These are phyloP conservation scores for Rhynchosporium agropyri DNA, from an alignment of 2,329 filamentous ascomycete genomes.

Conservation along the genomic window DNA sequence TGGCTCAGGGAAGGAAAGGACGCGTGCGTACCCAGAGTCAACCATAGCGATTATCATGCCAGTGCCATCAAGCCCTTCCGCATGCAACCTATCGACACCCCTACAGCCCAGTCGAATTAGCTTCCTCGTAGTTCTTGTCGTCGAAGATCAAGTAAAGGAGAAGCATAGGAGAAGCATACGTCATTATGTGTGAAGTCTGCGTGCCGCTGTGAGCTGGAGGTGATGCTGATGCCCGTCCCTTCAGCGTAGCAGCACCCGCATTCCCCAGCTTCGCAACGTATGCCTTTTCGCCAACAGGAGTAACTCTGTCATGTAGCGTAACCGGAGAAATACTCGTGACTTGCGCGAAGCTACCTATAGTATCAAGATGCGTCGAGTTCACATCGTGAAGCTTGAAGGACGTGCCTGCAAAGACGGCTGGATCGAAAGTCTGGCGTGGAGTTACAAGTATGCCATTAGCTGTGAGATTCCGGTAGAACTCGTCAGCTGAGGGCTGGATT, in stretches of 20 bases:
- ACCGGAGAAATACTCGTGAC: constrained; percentile 18
- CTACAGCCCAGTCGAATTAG: neutral
- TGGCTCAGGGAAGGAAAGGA: too few relatives aligned
- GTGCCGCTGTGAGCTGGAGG: neutral
- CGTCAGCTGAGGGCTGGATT: constrained; percentile 1
- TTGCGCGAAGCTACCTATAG: constrained; percentile 16
- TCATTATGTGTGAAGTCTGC: constrained; percentile 15
- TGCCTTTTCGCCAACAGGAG: neutral
- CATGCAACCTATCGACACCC: constrained; percentile 16
- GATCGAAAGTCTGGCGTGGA: constrained; percentile 12
- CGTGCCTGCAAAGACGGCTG: constrained; percentile 10
- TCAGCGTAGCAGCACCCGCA: constrained; percentile 7
- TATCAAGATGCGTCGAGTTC: constrained; percentile 11
- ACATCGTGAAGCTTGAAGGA: constrained; percentile 5
- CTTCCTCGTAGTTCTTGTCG: too few relatives aligned
- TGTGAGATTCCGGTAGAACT: constrained; percentile 15
- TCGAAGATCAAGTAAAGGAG: too few relatives aligned
- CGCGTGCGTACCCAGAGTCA: constrained; percentile 6
- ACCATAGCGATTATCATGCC: constrained; percentile 15
- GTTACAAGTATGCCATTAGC: constrained; percentile 14
- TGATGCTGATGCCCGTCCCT: neutral
- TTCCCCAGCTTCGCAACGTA: neutral
- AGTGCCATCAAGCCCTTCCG: constrained; percentile 10
- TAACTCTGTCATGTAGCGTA: constrained; percentile 6
- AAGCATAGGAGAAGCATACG: neutral